These are phyloP conservation scores for Nannochloropsis salina DNA, from an alignment of 108 stramenopile species.

Conservation along the genomic window DNA sequence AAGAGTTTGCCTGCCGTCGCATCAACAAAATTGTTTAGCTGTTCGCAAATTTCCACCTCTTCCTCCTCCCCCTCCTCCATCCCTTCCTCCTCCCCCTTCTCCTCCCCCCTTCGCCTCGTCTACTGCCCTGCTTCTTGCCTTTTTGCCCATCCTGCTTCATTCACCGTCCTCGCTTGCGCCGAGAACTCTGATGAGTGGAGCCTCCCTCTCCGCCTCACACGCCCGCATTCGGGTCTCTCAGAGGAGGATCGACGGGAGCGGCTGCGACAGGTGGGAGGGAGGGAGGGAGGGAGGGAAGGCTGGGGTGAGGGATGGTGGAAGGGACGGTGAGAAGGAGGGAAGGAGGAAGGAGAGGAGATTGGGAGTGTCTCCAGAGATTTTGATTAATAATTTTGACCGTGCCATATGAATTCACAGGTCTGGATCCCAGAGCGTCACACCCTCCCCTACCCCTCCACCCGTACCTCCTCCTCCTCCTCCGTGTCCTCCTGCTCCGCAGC, in stretches of 20 bases:
- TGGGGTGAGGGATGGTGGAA: neutral
- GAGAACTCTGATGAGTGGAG: neutral
- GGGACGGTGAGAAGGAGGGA: neutral
- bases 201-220: neutral
- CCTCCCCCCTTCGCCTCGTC: neutral
- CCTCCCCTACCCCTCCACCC: neutral
- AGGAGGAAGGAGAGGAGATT: neutral
- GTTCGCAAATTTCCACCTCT: neutral
- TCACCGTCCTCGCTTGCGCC: neutral
- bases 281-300: neutral
- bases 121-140: neutral
- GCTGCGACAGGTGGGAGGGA: constrained; percentile 2
- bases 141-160: neutral
- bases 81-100: neutral
- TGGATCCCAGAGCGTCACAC: neutral
- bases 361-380: no score
- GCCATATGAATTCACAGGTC: neutral
- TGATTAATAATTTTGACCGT: neutral
- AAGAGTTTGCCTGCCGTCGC: no score
- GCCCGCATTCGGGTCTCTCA: neutral
- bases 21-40: no score
- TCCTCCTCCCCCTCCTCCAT: neutral
- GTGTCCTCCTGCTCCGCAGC: no score
- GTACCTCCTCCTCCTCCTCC: no score
- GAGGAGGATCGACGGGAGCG: neutral